Conservation (phyloP, 345 rosid species). For the Eutrema japonicum region DNA sequence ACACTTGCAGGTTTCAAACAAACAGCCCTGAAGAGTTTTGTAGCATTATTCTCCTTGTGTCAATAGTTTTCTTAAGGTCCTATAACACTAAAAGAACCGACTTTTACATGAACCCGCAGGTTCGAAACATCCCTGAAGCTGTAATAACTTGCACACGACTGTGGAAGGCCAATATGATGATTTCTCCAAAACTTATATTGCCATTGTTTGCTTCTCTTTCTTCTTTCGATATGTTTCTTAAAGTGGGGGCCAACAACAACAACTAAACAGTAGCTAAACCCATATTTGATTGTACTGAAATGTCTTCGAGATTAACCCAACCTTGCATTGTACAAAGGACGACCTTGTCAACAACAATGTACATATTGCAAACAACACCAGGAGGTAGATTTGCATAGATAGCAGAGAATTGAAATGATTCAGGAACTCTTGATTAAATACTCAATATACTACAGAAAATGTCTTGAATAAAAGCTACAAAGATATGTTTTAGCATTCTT, state of each 20-base stretch:
- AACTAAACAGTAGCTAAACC: conserved; percentile 25
- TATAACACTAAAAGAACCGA: no score
- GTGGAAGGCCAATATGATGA: conserved; percentile 21
- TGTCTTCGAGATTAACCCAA: not conserved
- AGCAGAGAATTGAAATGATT: not conserved
- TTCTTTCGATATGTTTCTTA: conserved; percentile 36
- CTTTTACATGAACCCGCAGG: conserved; percentile 17
- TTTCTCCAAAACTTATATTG: conserved; percentile 4
- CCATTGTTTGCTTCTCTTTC: conserved; percentile 18
- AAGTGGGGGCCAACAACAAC: conserved; percentile 28
- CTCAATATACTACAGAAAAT: not conserved
- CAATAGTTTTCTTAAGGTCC: no score
- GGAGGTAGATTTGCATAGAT: not conserved
- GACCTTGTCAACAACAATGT: not conserved
- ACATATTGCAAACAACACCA: conserved; percentile 7
- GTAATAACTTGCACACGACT: conserved; percentile 11
- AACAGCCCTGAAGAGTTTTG: no score
- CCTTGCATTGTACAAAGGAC: no score
- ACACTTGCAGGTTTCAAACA: no score
- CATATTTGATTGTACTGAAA: conserved; percentile 3
- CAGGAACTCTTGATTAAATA: not conserved
- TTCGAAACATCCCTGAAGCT: conserved; percentile 21
- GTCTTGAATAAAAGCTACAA: conserved; percentile 13
- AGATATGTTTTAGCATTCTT: not conserved
- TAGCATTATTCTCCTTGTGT: no score